Evolutionary conservation across 139 green algal species (phyloP), one percentile per base, ranked within the genome.

Genomic region (Bryopsis sp.): DNA sequence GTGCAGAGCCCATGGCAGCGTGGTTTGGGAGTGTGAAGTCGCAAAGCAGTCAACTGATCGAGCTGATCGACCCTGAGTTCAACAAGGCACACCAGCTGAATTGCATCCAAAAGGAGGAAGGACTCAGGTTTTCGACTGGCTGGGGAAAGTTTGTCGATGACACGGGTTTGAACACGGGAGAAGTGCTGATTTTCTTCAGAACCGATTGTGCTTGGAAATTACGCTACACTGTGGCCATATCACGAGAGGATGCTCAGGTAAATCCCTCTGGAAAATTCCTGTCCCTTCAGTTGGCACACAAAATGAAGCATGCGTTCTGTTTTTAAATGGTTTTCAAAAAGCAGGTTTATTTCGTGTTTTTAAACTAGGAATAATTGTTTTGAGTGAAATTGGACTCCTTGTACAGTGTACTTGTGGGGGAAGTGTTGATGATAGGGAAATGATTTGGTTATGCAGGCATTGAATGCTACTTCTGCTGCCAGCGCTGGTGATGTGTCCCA

Each of bases 131-230:
- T 32, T 11, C 58, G 28, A 65, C 62, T 15, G 37, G 7, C 3
- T 69, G 62, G 62, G 54, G 43, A 38, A 8, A 69, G 24, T 69
- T 69, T 57, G 37, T 69, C 22, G 38, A 69, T 5, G 62, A 69
- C 22, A 54, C 54, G 39, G 39, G 39, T 50, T 36, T 69, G 5
- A 54, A 35, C 15, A 26, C 54, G 11, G 36, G 26, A n/a, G 62
- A 69, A 38, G 43, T 69, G 7, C 43, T 69, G 62, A 26, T 69
- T 8, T 35, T 69, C n/a, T 19, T 69, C 3, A 32, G 43, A 58
- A 31, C 19, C 8, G 43, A 69, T 32, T 32, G 31, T 32, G 8
- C 32, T 35, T 69, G 62, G 62, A 69, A 69, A n/a, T 36, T 69
- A 8, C 26, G 3, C 5, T 69, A 69, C 29, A 36, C 38, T 36